A percentile compares a stretch with the other conserved stretches of the same genome.
phyloP scores from a whole-genome alignment of 2,329 filamentous ascomycete genomes.

The Penicillium sp. region DNA sequence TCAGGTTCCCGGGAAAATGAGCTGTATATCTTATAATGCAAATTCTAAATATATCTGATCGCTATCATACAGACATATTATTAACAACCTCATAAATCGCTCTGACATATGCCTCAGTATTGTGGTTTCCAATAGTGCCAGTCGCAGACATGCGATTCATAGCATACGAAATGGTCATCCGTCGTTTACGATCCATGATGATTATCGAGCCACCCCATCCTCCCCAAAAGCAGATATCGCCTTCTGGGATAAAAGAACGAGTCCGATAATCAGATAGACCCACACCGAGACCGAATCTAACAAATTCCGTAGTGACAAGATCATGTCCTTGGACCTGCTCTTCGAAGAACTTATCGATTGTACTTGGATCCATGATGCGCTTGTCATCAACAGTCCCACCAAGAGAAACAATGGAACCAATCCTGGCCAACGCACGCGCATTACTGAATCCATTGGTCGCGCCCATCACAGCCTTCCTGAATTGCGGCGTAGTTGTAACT shows the following conservation, averaged over 20 bases:
- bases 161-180: conserved; percentile 46
- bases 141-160: conserved; percentile 48
- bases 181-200: conserved; percentile 46
- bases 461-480: conserved; percentile 45
- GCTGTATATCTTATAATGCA: background rate
- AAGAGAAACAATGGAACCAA: conserved; percentile 43
- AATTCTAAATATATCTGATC: background rate
- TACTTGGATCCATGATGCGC: conserved; percentile 43
- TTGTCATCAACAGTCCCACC: conserved; percentile 33
- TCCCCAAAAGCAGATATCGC: conserved; percentile 45
- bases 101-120: conserved; percentile 30
- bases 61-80: background rate
- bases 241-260: conserved; percentile 30
- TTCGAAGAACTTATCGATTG: conserved; percentile 48
- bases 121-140: conserved; percentile 31
- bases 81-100: conserved; percentile 32
- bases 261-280: conserved; percentile 34
- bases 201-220: conserved; percentile 49
- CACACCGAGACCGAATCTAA: conserved; percentile 48
- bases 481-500: conserved; percentile 28
- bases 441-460: conserved; percentile 50
- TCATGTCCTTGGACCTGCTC: conserved; percentile 48
- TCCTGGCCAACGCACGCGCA: conserved; percentile 43
- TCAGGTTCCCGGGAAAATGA: background rate
- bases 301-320: conserved; percentile 33